Conservation (phyloP, 2,329 filamentous ascomycete genomes). For the Fusarium bulbicola region DNA sequence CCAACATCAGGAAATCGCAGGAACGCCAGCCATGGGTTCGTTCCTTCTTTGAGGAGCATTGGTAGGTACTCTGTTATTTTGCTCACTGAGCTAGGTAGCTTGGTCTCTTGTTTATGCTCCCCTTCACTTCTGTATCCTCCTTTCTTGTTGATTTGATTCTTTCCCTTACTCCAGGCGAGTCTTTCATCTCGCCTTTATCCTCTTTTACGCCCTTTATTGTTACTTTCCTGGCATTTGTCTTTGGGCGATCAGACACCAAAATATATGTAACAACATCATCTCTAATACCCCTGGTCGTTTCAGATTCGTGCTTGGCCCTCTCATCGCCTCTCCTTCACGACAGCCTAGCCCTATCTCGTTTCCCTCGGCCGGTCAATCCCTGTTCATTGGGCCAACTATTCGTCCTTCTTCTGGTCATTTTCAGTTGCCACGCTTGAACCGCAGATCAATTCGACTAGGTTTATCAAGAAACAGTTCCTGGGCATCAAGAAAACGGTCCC, state of each 20-base stretch:
- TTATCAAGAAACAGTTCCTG: slow-evolving; percentile 30
- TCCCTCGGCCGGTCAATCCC: slow-evolving; percentile 16
- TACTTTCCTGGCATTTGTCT: slow-evolving; percentile 11
- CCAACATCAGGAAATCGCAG: slow-evolving; percentile 1
- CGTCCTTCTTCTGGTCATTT: slow-evolving; percentile 14
- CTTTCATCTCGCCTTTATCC: slow-evolving; percentile 3
- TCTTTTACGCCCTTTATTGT: neutral
- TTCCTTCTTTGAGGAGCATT: neutral
- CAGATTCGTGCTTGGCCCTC: slow-evolving; percentile 22
- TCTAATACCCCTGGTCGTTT: slow-evolving; percentile 22
- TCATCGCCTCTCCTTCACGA: slow-evolving; percentile 9
- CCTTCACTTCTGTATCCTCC: neutral
- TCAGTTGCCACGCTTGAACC: slow-evolving; percentile 4
- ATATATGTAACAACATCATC: slow-evolving; percentile 23
- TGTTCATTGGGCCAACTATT: slow-evolving; percentile 8
- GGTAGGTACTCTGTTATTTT: neutral
- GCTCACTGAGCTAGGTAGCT: neutral
- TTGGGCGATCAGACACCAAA: slow-evolving; percentile 13
- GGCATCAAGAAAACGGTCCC: slow-evolving; percentile 10
- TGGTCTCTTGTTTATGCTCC: neutral
- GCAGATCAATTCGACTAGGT: slow-evolving; percentile 32
- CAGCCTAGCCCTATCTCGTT: slow-evolving; percentile 26
- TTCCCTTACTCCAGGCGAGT: slow-evolving; percentile 2
- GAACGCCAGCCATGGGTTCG: slow-evolving; percentile 1
- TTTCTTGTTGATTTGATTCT: neutral